Conservation (phyloP, 2,329 filamentous ascomycete genomes). For the Fusarium pininemorale region DNA sequence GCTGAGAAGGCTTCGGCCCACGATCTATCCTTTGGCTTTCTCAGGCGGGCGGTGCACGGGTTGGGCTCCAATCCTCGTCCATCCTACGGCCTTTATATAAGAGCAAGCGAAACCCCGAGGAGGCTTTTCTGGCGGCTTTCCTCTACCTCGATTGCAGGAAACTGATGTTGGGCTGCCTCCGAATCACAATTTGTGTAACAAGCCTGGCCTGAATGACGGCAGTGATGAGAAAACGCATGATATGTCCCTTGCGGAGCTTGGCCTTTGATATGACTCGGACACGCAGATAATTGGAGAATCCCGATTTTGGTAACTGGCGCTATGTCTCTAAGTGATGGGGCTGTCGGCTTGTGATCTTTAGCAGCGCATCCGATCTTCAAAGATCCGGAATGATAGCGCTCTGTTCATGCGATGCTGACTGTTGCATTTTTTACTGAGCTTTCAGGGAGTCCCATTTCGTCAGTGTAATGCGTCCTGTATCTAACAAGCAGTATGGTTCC, state of each 20-base stretch:
- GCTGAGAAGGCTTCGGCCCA: accelerated
- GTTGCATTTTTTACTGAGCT: neutral
- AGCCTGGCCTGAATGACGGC: neutral
- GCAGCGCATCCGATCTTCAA: neutral
- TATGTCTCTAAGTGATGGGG: neutral
- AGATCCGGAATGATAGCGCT: neutral
- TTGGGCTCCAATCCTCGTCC: accelerated
- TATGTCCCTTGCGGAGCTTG: neutral
- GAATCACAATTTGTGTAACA: constrained; percentile 37
- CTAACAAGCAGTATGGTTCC: neutral
- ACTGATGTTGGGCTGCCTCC: neutral
- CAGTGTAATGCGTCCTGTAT: too few species aligned
- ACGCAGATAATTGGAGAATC: accelerated
- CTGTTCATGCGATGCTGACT: neutral
- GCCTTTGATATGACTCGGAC: neutral
- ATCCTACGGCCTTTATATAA: constrained; percentile 26
- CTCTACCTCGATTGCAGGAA: constrained; percentile 4
- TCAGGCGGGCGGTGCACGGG: too few species aligned
- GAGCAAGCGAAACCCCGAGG: constrained; percentile 48
- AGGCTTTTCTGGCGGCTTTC: constrained; percentile 33
- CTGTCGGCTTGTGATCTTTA: neutral
- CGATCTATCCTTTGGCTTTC: neutral
- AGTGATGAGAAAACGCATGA: too few species aligned
- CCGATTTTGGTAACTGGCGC: neutral
- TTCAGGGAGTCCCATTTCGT: accelerated